Percentiles rank a stretch among this genome's conserved stretches.
phyloP scores from a whole-genome alignment of 257 asterid genomes.

The Solanum tarijense region DNA sequence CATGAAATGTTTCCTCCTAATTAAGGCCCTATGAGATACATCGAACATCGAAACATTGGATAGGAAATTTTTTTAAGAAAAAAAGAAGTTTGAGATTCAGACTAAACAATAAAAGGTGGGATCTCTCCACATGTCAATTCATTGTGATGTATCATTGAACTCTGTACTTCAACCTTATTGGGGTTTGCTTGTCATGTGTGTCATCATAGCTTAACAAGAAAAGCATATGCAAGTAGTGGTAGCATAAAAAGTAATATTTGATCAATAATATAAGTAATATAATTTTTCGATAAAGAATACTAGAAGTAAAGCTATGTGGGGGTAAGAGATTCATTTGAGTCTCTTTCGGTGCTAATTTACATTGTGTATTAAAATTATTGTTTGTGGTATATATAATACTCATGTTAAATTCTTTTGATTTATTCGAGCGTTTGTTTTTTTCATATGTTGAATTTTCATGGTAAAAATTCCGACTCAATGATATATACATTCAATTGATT shows the following conservation, averaged over 20 bases:
- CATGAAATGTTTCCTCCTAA: neutral
- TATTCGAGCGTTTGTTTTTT: fast-evolving
- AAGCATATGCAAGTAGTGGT: neutral
- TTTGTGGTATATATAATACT: neutral
- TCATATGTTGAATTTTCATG: too few species aligned
- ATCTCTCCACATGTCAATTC: neutral
- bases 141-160: neutral
- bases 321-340: neutral
- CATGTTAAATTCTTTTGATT: too few species aligned
- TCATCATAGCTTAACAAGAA: neutral
- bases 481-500: neutral
- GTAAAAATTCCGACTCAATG: neutral
- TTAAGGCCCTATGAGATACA: neutral
- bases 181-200: neutral
- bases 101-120: neutral
- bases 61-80: too few species aligned
- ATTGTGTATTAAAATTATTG: neutral
- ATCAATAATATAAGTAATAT: neutral
- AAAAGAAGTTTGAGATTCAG: neutral
- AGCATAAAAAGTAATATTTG: neutral
- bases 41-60: too few species aligned
- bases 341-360: fast-evolving
- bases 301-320: neutral
- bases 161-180: neutral
- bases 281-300: neutral